Conservation (phyloP, 2,329 filamentous ascomycete species). For the Sordariomycetes sp. region DNA sequence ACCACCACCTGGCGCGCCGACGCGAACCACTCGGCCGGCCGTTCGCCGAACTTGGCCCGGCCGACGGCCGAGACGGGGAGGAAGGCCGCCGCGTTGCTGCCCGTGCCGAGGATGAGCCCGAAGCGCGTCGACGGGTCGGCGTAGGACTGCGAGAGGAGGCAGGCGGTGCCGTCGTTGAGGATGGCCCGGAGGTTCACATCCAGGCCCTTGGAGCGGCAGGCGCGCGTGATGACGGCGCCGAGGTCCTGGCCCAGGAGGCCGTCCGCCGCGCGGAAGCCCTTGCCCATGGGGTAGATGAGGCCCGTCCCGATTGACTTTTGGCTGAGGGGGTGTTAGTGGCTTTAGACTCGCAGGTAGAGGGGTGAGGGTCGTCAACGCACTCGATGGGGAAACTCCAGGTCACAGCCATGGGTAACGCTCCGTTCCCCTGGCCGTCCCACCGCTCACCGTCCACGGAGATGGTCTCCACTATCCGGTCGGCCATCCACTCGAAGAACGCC, state of each 20-base stretch:
- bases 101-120: constrained; percentile 56
- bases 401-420: constrained; percentile 46
- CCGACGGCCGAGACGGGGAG: constrained; percentile 47
- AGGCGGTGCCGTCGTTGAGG: constrained; percentile 58
- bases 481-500: constrained; percentile 60
- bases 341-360: background rate
- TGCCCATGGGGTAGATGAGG: constrained; percentile 52
- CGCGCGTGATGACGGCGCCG: constrained; percentile 43
- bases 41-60: constrained; percentile 42
- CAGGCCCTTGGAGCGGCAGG: constrained; percentile 39
- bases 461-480: constrained; percentile 45
- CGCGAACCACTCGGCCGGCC: constrained; percentile 45
- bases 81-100: constrained; percentile 55
- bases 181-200: constrained; percentile 48
- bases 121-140: constrained; percentile 47
- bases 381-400: constrained; percentile 64
- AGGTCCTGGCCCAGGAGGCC: constrained; percentile 49
- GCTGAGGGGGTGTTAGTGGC: constrained; percentile 21
- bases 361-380: constrained; percentile 29
- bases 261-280: constrained; percentile 50
- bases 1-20: constrained; percentile 52
- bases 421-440: constrained; percentile 17
- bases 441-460: constrained; percentile 20
- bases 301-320: constrained; percentile 54
- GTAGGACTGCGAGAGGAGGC: constrained; percentile 54